Percentiles rank a stretch among this genome's conserved stretches.
phyloP scores from a whole-genome alignment of 257 asterid species.

The Mentha longifolia region DNA sequence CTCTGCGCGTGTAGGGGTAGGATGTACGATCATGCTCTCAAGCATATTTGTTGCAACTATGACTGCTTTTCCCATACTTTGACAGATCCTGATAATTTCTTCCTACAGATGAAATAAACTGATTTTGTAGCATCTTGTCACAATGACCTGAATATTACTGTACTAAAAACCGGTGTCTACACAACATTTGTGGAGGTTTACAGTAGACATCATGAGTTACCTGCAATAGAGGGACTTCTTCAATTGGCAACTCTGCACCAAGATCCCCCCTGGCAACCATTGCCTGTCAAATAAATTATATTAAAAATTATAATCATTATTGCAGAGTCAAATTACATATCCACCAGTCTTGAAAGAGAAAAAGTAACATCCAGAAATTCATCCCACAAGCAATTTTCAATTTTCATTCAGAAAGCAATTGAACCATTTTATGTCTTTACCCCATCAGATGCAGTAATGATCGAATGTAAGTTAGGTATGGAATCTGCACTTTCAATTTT shows the following conservation, averaged over 20 bases:
- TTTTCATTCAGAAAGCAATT: constrained; percentile 18
- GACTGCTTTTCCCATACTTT: constrained; percentile 99
- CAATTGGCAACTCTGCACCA: constrained; percentile 95
- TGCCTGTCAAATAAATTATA: constrained; percentile 55
- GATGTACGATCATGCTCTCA: constrained; percentile 98
- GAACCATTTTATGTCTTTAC: constrained; percentile 43
- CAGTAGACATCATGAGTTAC: constrained; percentile 38
- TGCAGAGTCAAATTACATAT: constrained; percentile 12
- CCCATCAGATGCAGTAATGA: constrained; percentile 98
- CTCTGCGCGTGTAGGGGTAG: constrained; percentile 98
- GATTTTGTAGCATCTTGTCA: constrained; percentile 14
- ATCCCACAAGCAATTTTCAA: background rate
- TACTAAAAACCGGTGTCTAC: background rate
- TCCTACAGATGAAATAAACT: constrained; percentile 56
- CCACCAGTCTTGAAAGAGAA: constrained; percentile 16
- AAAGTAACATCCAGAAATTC: constrained; percentile 4
- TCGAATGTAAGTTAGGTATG: constrained; percentile 84
- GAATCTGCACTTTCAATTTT: constrained; percentile 99
- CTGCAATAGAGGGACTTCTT: constrained; percentile 98
- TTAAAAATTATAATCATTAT: constrained; percentile 18
- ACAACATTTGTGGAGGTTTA: background rate
- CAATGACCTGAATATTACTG: constrained; percentile 21
- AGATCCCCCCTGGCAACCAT: constrained; percentile 99
- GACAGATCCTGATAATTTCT: constrained; percentile 86
- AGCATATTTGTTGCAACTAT: constrained; percentile 99